Percentiles rank a stretch among this genome's conserved stretches.
phyloP scores from a whole-genome alignment of 495 filamentous ascomycete genomes.

The Aspergillus bridgeri region DNA sequence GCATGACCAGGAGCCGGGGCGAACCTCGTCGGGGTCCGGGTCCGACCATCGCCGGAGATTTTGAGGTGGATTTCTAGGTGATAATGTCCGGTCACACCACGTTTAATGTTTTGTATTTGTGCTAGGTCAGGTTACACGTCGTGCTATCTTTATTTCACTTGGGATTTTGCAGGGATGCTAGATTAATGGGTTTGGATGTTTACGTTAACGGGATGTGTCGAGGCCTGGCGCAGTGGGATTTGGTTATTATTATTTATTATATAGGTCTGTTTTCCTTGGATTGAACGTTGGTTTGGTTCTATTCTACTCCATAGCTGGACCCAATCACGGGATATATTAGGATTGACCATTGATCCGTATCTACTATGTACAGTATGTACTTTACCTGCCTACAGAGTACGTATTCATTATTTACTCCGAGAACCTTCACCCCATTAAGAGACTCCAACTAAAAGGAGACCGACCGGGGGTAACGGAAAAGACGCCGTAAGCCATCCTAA shows the following conservation, averaged over 20 bases:
- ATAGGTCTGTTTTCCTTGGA: background rate
- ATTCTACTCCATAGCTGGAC: no score
- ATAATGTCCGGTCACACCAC: background rate
- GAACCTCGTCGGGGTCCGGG: background rate
- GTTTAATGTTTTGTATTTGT: background rate
- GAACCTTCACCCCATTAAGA: no score
- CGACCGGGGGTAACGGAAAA: no score
- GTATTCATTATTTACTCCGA: no score
- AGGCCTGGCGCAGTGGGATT: background rate
- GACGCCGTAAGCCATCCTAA: no score
- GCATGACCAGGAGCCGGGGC: background rate
- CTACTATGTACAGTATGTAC: background rate
- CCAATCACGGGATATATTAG: no score
- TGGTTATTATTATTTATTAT: background rate
- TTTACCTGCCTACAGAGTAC: no score
- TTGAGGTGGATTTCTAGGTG: background rate
- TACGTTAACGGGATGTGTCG: background rate
- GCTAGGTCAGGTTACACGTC: background rate
- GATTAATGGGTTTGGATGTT: background rate
- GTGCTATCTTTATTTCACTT: background rate
- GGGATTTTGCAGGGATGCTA: background rate
- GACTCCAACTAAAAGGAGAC: background rate
- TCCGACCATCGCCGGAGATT: background rate
- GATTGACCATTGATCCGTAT: background rate
- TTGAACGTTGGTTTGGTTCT: background rate